These are phyloP conservation scores for Bretziella fagacearum DNA, from an alignment of 2,329 filamentous ascomycete species.

Conservation along the genomic window DNA sequence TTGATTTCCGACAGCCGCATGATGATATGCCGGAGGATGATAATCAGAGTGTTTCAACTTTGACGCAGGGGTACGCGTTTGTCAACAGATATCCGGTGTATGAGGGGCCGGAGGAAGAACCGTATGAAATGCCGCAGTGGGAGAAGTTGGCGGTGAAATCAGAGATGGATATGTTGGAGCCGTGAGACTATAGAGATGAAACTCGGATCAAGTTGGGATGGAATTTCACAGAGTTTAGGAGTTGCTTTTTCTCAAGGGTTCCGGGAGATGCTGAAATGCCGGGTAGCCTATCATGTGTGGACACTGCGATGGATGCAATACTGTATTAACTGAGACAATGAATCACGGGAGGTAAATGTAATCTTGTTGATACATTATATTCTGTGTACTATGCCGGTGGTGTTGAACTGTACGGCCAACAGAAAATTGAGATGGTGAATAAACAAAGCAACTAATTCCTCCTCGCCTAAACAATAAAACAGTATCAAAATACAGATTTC, in stretches of 20 bases:
- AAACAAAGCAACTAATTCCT: conserved; percentile 1
- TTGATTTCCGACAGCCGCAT: neutral
- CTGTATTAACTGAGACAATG: neutral
- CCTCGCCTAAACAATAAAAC: neutral
- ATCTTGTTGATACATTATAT: neutral
- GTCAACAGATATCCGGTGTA: neutral
- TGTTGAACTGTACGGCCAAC: conserved; percentile 3
- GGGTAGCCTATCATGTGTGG: no score
- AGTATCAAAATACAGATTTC: neutral
- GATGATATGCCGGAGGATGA: neutral
- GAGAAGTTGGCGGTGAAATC: neutral
- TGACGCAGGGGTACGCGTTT: neutral
- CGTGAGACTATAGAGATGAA: neutral
- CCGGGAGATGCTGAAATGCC: no score
- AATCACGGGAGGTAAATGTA: no score
- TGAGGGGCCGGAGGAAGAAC: neutral
- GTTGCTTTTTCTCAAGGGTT: no score
- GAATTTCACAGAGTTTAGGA: no score
- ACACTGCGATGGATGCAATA: no score
- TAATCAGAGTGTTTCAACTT: neutral
- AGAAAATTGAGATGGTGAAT: conserved; percentile 3
- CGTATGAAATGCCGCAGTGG: neutral
- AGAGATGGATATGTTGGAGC: neutral
- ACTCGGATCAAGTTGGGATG: no score
- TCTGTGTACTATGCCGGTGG: conserved; percentile 1